Base-by-base conservation (phyloP, 441 rosid species). In the Pelargonium citronellum region DNA sequence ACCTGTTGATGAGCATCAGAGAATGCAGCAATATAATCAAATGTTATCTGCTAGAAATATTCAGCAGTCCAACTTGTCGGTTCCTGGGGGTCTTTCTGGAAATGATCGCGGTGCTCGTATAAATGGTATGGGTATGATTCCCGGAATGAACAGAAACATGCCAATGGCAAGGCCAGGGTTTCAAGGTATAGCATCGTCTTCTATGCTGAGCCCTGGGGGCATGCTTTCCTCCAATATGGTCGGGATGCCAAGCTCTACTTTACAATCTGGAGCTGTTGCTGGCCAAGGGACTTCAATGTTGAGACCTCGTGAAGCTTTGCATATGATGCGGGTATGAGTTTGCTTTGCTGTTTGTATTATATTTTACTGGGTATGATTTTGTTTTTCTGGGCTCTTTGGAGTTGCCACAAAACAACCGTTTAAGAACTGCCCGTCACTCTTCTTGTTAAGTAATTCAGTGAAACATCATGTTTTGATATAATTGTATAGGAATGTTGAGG, bases 1-100 rank as follows among this genome's bases (percentile, higher is more conserved):
- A 69, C 92, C 89, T 46, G 85, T 71, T 78, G 95, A 91, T 69
- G 97, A 96, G 81, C 97, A 89, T 72, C 96, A 90, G 66, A 81
- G 91, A 75, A 77, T 83, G 81, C 98, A 85, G 66, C 96, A 84
- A 61, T 79, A 76, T 77, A 87, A 84, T 83, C 98, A 87, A 75
- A 81, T 89, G 85, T 46, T 86, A 68, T 74, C 97, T 4, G 79
- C 80, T 71, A 86, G 97, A 84, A 85, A 85, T 69, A 69, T 87
- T 74, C 95, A 84, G 78, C 99, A 88, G 82, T 61, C 95, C 69
- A 91, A 80, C 79, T 67, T 89, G 83, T 73, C 97, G 75, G 85
- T 81, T 73, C 77, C 94, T 51, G 96, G 93, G 73, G 72, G 85
- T 76, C 80, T 81, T 71, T 76, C 94, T 68, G 94, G 95, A 72